Evolutionary conservation across 495 filamentous ascomycete genomes (phyloP).

Genomic region (Penicillium riverlandense): DNA sequence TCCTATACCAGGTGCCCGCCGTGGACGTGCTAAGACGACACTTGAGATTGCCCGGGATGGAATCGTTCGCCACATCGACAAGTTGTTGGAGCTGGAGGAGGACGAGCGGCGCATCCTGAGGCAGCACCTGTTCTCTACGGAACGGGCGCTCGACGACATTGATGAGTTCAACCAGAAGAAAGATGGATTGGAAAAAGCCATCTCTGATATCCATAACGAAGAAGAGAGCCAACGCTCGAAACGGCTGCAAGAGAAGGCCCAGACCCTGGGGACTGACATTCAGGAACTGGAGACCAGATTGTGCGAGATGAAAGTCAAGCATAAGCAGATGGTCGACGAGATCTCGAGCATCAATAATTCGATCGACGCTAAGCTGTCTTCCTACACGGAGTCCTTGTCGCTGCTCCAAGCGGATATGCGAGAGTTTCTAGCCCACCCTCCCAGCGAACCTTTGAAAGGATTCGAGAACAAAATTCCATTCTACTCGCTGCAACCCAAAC

Average conservation of each 20-base stretch:
- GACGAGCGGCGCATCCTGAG: conserved; percentile 60
- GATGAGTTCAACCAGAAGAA: conserved; percentile 51
- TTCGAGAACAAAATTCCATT: conserved; percentile 22
- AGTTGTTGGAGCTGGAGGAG: conserved; percentile 63
- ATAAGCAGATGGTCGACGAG: conserved; percentile 51
- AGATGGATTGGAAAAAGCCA: conserved; percentile 36
- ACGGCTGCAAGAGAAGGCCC: conserved; percentile 46
- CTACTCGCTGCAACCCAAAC: conserved; percentile 53
- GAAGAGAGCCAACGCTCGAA: conserved; percentile 25
- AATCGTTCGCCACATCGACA: conserved; percentile 62
- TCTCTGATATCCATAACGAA: conserved; percentile 32
- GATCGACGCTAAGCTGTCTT: conserved; percentile 52
- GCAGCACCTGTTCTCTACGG: conserved; percentile 47
- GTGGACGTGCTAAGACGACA: too few relatives aligned
- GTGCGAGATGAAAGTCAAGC: conserved; percentile 56
- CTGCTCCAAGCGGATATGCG: conserved; percentile 48
- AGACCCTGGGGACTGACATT: conserved; percentile 52
- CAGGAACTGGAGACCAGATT: conserved; percentile 57
- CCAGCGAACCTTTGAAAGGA: conserved; percentile 36
- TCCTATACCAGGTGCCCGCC: too few relatives aligned
- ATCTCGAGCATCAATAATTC: conserved; percentile 59
- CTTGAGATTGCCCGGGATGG: conserved; percentile 52
- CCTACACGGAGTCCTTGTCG: conserved; percentile 48
- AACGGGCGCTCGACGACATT: conserved; percentile 52
- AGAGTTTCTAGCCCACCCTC: conserved; percentile 33